Base-by-base conservation (phyloP, 2,329 filamentous ascomycete genomes). In the Aspergillus sp. region DNA sequence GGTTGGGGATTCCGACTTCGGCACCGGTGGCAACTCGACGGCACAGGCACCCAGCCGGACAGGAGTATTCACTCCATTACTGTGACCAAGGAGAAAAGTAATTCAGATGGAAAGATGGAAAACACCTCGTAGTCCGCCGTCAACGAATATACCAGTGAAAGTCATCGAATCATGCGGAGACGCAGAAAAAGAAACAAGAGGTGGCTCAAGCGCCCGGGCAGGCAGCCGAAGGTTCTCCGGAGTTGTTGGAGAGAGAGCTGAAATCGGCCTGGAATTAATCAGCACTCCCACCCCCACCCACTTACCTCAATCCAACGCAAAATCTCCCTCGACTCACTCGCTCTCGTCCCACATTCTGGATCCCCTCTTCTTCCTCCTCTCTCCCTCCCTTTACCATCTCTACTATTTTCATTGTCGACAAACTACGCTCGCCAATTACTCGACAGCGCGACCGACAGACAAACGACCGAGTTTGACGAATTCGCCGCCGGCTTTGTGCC, bases 1-100 rank as follows among this genome's bases (percentile, higher is more conserved):
- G 50, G 59, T 50, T 55, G 43, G 43, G 42, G 12, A 41, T 55
- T 42, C 59, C 59, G 59, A 59, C 47, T 57, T 55, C 53, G 53
- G 53, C 22, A 22, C 38, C 34, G 15, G 53, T 48, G 44, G 53
- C 53, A 18, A 48, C 26, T 18, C 18, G 32, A 18, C n/a, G 32
- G 17, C 18, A 7, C 24, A 48, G 45, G n/a, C 26, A 48, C 22
- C 30, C n/a, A 13, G 3, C 15, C 3, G n/a, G 11, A 15, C 20
- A 42, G 5, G 24, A 44, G 22, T 20, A 30, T 22, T 36, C 13
- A 15, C 12, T 24, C 24, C 26, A 30, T 30, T 9, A 11, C 26
- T 30, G 22, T 24, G 22, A 24, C 22, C 17, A 11, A 22, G 41
- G 42, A 9, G 24, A 5, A 24, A 24, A 7, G 24, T 24, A 24